Evolutionary conservation across 1,284 basidiomycete species (phyloP), one percentile per base, ranked within the genome.

Genomic region (Malassezia cuniculi): DNA sequence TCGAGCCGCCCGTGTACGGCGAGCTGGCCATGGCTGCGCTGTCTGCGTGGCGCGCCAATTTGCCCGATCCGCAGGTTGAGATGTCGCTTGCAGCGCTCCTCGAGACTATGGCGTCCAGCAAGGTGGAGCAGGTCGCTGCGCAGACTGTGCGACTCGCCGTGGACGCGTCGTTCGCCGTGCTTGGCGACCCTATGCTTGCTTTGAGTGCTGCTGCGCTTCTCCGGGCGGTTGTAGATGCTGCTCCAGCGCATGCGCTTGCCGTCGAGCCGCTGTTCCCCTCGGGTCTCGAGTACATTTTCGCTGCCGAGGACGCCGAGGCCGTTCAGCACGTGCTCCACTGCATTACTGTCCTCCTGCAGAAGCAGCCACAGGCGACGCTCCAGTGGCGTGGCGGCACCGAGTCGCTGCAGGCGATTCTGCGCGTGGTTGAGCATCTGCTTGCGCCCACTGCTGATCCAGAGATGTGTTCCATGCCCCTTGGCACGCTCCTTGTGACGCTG

Each of bases 401-500:
- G 7, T 27, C 54, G 21, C 25, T 61, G 1, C 47, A 57, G n/a
- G 35, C 44, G n/a, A 43, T 62, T 32, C 44, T 61, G 16, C 48
- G 47, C 19, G 45, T 66, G 29, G 42, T 64, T 10, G 50, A 57
- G 22, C 47, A 43, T 14, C 47, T 57, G 35, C 51, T 66, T 8
- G 35, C 41, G 8, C 53, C 57, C 3, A 33, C 50, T 9, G 50
- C 51, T 20, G 51, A 53, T 21, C 49, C 52, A 10, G 58, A 57
- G 47, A 81, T 85, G 2, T 86, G 84, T 27, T 87, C 87, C 9
- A 75, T 95, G 8, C 81, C 82, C 35, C 80, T 95, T 29, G 90
- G 90, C 27, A 87, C 94, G 60, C 73, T 97, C 28, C 83, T 97
- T 58, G 82, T 94, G 48, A 86, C 94, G 55, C 71, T 97, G 15